These are phyloP conservation scores for Pseudodiploospora longispora DNA, from an alignment of 2,329 filamentous ascomycete species.

Conservation along the genomic window DNA sequence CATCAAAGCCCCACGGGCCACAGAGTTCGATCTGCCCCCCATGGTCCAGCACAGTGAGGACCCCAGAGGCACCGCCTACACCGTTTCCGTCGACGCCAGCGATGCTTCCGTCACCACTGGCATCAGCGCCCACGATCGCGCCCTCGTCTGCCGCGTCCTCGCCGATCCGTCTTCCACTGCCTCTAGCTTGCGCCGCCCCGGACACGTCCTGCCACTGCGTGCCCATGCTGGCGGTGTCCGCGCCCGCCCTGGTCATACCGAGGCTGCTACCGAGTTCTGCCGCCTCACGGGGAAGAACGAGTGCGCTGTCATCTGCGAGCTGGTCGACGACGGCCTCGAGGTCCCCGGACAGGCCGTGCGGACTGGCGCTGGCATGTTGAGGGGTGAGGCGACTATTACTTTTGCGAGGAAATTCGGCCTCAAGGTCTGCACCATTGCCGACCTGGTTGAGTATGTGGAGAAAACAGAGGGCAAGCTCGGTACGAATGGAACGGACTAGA, in stretches of 20 bases:
- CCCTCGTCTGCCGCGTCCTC: slow-evolving; percentile 70
- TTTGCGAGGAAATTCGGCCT: slow-evolving; percentile 87
- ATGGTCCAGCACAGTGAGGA: slow-evolving; percentile 77
- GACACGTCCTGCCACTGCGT: slow-evolving; percentile 82
- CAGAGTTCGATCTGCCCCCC: slow-evolving; percentile 68
- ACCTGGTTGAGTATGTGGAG: slow-evolving; percentile 72
- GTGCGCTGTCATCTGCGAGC: slow-evolving; percentile 80
- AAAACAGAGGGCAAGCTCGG: slow-evolving; percentile 57
- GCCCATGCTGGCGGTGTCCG: slow-evolving; percentile 74
- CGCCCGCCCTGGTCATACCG: slow-evolving; percentile 77
- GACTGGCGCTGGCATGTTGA: slow-evolving; percentile 75
- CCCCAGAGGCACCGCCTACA: slow-evolving; percentile 87
- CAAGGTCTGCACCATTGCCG: slow-evolving; percentile 92
- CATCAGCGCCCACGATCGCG: slow-evolving; percentile 82
- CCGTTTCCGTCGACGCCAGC: slow-evolving; percentile 75
- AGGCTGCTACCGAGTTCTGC: slow-evolving; percentile 89
- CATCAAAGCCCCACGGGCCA: slow-evolving; percentile 60
- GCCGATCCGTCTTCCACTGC: slow-evolving; percentile 55
- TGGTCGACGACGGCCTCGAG: slow-evolving; percentile 78
- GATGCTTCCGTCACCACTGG: slow-evolving; percentile 72
- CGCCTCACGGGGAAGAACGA: slow-evolving; percentile 68
- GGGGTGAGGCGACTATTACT: slow-evolving; percentile 75
- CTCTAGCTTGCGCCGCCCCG: slow-evolving; percentile 67
- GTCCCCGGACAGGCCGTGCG: slow-evolving; percentile 60
- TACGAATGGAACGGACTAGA: slow-evolving; percentile 22